phyloP scores from a whole-genome alignment of 2,329 filamentous ascomycete genomes.

The Colletotrichum godetiae region DNA sequence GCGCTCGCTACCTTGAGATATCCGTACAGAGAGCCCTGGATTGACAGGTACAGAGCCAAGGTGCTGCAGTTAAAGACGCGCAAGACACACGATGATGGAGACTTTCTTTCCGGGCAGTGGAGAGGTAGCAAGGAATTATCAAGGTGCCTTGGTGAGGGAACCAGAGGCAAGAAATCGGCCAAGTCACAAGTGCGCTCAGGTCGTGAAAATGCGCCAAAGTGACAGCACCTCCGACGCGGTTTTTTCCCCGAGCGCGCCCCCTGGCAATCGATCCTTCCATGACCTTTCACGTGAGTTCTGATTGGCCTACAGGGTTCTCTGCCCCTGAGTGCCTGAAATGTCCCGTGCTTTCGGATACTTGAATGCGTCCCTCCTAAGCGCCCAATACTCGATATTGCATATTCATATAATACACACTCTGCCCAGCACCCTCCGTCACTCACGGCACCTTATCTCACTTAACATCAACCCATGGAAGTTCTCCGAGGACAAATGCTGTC shows the following conservation, averaged over 20 bases:
- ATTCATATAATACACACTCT: too few relatives aligned
- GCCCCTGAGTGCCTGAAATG: background rate
- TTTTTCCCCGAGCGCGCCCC: conserved; percentile 20
- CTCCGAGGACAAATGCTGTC: too few relatives aligned
- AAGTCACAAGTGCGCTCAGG: conserved; percentile 8
- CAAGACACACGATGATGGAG: too few relatives aligned
- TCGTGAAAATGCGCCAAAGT: background rate
- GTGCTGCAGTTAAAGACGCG: background rate
- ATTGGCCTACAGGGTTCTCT: conserved; percentile 8
- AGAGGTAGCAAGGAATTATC: background rate
- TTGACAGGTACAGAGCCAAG: background rate
- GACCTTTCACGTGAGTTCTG: background rate
- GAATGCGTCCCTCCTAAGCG: too few relatives aligned
- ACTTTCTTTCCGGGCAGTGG: background rate
- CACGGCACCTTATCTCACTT: too few relatives aligned
- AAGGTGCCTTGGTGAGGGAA: background rate
- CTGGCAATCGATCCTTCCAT: background rate
- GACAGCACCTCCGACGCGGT: conserved; percentile 16
- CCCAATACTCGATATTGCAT: too few relatives aligned
- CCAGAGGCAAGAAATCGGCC: background rate
- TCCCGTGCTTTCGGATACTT: too few relatives aligned
- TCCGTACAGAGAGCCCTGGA: background rate
- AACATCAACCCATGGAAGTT: too few relatives aligned
- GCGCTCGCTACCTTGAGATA: background rate
- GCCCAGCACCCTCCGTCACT: too few relatives aligned